These are phyloP conservation scores for Colletotrichum sp. DNA, from an alignment of 2,329 filamentous ascomycete genomes.

Conservation along the genomic window DNA sequence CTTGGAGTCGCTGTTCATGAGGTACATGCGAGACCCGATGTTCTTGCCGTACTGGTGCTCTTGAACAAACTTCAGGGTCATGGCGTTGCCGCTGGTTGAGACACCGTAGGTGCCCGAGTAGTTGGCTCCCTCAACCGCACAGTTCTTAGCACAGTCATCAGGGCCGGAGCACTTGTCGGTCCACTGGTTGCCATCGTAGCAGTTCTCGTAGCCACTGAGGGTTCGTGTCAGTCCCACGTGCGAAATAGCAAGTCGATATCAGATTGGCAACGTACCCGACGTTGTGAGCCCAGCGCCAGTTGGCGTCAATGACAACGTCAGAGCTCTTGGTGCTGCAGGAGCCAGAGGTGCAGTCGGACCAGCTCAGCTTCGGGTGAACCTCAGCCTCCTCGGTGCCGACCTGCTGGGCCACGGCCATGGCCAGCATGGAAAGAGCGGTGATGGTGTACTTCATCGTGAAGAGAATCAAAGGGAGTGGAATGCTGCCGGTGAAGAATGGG, in stretches of 20 bases:
- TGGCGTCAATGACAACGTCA: constrained; percentile 50
- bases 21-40: constrained; percentile 54
- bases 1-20: constrained; percentile 56
- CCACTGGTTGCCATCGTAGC: constrained; percentile 42
- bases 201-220: constrained; percentile 4
- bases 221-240: not conserved
- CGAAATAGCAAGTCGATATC: constrained; percentile 38
- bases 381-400: constrained; percentile 27
- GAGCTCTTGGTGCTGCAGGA: constrained; percentile 43
- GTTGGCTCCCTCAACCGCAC: constrained; percentile 48
- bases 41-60: constrained; percentile 41
- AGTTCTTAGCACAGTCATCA: constrained; percentile 40
- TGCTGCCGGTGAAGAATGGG: not conserved
- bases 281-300: constrained; percentile 54
- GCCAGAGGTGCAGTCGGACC: constrained; percentile 28
- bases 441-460: constrained; percentile 21
- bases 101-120: constrained; percentile 49
- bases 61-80: constrained; percentile 55
- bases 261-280: constrained; percentile 27
- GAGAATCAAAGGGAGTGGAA: not conserved
- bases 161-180: constrained; percentile 34
- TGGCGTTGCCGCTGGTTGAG: constrained; percentile 44
- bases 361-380: constrained; percentile 28
- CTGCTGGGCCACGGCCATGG: constrained; percentile 25
- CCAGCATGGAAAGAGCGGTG: constrained; percentile 22